A percentile compares a stretch with the other conserved stretches of the same genome.
Evolutionary conservation across 2,329 filamentous ascomycete genomes (phyloP).

Genomic region (Triangularia verruculosa): DNA sequence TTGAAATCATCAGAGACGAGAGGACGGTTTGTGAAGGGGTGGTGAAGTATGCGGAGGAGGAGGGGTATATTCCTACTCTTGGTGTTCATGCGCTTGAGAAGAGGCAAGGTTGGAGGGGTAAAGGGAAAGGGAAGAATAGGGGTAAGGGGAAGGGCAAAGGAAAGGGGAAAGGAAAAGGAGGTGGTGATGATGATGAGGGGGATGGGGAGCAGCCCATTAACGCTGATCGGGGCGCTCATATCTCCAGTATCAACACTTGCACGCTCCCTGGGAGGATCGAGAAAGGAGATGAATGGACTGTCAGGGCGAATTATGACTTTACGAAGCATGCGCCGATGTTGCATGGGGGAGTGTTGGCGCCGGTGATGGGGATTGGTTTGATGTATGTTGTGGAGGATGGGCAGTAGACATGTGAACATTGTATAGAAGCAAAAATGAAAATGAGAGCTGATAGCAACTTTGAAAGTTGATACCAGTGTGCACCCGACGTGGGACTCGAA

Average conservation of each 20-base stretch:
- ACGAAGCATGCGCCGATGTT: slow-evolving; percentile 19
- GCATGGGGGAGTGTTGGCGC: slow-evolving; percentile 11
- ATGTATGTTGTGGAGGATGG: slow-evolving; percentile 19
- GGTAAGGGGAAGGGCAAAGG: neutral
- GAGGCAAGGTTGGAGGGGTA: neutral
- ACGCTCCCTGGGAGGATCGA: slow-evolving; percentile 12
- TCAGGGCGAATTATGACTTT: slow-evolving; percentile 26
- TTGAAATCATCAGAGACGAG: slow-evolving; percentile 18
- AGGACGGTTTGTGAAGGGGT: slow-evolving; percentile 16
- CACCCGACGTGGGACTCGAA: slow-evolving; percentile 21
- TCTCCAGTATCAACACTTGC: slow-evolving; percentile 24
- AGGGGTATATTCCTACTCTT: slow-evolving; percentile 15
- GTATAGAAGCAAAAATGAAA: neutral
- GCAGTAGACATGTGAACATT: no score
- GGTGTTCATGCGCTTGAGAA: neutral
- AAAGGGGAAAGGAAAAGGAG: neutral
- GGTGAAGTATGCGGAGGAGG: slow-evolving; percentile 22
- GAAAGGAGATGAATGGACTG: slow-evolving; percentile 19
- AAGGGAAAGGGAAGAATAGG: neutral
- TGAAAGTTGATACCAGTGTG: neutral
- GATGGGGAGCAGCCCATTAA: neutral
- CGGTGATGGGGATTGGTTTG: slow-evolving; percentile 25
- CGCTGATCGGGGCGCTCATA: slow-evolving; percentile 9
- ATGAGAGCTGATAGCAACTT: neutral
- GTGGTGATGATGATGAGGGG: neutral